Base-by-base conservation (phyloP, 2,329 filamentous ascomycete species). In the Monilinia fructigena region DNA sequence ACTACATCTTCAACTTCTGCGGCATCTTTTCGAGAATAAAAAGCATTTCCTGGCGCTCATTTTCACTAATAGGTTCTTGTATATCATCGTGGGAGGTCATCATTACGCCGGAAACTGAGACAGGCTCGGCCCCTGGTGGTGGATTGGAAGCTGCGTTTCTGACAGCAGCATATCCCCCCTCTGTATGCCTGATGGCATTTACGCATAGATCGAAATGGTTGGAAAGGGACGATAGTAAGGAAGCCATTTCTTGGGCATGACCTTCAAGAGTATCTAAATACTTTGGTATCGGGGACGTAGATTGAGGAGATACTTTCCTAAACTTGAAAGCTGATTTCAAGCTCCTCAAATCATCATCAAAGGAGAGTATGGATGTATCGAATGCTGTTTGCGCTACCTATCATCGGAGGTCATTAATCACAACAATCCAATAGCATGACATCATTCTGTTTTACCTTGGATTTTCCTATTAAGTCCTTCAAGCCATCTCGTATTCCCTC, bases 201-300 rank as follows among this genome's bases (percentile, higher is more conserved):
- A 96, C 91, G 77, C 94, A 97, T 70, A 96, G 86, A 77, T 98
- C 94, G 76, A 97, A 97, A 78, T 98, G 94, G 35, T 85, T 86
- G 10, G 92, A 93, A 4, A 98, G 81, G 0, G 90, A 92, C 66
- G 92, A 86, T 1, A 98, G 85, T 6, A 92, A 83, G 66, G 89
- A 83, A 6, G 93, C 94, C 87, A 96, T 94, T 72, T 89, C 87
- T 69, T 91, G 88, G 0, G 93, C 93, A 71, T 94, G 88, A 4
- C 60, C 65, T 71, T 76, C 75, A 16, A 77, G 70, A 8, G 77
- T 75, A 63, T 79, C 79, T 69, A 84, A 83, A 50, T 83, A 75
- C 12, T 74, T 72, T 0, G 82, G 79, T 55, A 85, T 79, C 0
- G 78, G 79, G 7, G 78, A 70, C 45, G 70, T 61, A 4, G 69